A percentile compares a stretch with the other conserved stretches of the same genome.
Evolutionary conservation across 2,329 filamentous ascomycete genomes (phyloP).

Genomic region (Calonectria pteridis): DNA sequence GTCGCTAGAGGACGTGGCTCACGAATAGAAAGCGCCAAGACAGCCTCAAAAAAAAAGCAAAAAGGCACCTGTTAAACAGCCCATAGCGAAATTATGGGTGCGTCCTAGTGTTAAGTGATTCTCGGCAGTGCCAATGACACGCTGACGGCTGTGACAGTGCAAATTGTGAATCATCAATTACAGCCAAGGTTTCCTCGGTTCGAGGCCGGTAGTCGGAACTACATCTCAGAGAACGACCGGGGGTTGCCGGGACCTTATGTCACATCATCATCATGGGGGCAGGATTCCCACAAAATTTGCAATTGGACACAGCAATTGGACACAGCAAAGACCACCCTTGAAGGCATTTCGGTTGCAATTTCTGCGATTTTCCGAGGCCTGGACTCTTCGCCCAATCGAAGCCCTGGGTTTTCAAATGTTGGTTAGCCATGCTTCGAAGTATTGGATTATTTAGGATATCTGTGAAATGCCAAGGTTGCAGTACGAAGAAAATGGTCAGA

Average conservation of each 20-base stretch:
- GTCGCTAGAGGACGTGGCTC: background rate
- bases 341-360: background rate
- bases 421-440: background rate
- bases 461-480: background rate
- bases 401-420: background rate
- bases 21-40: background rate
- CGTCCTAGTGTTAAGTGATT: background rate
- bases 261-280: constrained; percentile 7
- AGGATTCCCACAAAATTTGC: constrained; percentile 4
- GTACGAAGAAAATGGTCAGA: background rate
- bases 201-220: constrained; percentile 7
- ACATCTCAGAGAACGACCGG: background rate
- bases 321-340: background rate
- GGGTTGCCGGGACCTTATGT: background rate
- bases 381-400: background rate
- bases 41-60: background rate
- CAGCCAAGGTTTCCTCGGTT: background rate
- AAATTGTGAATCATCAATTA: background rate
- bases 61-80: background rate
- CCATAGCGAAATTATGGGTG: background rate
- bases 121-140: background rate
- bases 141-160: background rate
- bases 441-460: background rate
- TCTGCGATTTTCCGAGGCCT: background rate
- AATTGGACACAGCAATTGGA: background rate